phyloP scores from a whole-genome alignment of 2,329 filamentous ascomycete species.

The Nothomitra cinnamomea region DNA sequence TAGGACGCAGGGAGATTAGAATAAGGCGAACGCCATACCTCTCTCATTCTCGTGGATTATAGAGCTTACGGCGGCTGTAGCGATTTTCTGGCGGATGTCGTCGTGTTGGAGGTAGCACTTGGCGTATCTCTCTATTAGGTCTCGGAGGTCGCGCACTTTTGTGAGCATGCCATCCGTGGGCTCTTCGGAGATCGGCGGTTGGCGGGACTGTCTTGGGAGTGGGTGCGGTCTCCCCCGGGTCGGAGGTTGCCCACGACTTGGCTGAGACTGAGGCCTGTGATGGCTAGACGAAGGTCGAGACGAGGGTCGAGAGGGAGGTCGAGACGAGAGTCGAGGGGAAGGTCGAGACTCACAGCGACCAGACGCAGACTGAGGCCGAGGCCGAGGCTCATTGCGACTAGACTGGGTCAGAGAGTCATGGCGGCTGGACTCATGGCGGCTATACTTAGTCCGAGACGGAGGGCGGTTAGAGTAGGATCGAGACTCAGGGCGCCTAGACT shows the following conservation, averaged over 20 bases:
- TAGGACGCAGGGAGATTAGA: not conserved
- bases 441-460: not conserved
- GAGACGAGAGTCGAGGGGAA: not conserved
- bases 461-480: not conserved
- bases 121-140: not conserved
- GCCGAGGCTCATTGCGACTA: not conserved
- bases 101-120: not conserved
- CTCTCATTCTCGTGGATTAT: not conserved
- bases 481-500: not conserved
- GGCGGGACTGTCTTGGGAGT: not conserved
- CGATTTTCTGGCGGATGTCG: not conserved
- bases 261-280: not conserved
- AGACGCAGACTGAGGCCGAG: not conserved
- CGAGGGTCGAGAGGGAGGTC: not conserved
- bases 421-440: too few species aligned
- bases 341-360: not conserved
- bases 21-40: not conserved
- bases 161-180: not conserved
- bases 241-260: not conserved
- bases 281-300: not conserved
- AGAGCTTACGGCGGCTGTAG: not conserved
- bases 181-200: not conserved
- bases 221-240: not conserved
- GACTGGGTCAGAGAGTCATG: too few species aligned
- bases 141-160: not conserved